Evolutionary conservation across 345 rosid genomes (phyloP), one percentile per base, ranked within the genome.

Genomic region (Abelmoschus esculentus): DNA sequence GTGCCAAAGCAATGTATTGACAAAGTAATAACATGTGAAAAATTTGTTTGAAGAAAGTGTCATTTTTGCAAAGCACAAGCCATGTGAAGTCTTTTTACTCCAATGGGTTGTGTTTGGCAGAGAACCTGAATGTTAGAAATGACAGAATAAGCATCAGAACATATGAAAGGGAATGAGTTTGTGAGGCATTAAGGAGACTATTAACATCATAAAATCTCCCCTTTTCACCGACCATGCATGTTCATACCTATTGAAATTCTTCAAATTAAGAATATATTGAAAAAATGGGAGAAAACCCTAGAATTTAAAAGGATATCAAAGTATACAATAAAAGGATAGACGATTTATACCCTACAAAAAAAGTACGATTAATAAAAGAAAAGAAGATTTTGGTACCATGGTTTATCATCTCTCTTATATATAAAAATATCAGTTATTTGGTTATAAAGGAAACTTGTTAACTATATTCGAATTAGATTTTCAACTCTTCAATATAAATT

Each of bases 101-200:
- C 13, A 61, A 61, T 6, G 7, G n/a, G 15, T 7, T n/a, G 46
- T 9, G 8, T 3, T 6, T 17, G 47, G 1, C 47, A 36, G 36
- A 61, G 66, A 36, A 32, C 28, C 14, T 61, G 28, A 55, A 22
- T 55, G 29, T 55, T 22, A 26, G 28, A 55, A 44, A 64, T 64
- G 19, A 26, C 3, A 14, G 57, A 28, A 66, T 47, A 66, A 66
- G 57, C 56, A 66, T 64, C 19, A 44, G n/a, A 62, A 31, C 67
- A 19, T 64, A 11, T 17, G 3, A 4, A 61, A 44, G 69, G 69
- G 54, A 22, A 29, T 66, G 26, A 28, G 47, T 46, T 46, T 62
- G 31, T 11, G n/a, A 62, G 31, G 31, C 3, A 19, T 55, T 22
- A 19, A 57, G 29, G 12, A 57, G 34, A 57, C 61, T 11, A 57